Percentiles rank a stretch among this genome's conserved stretches.
phyloP scores from a whole-genome alignment of 2,329 filamentous ascomycete species.

The Fusarium tricinctum region DNA sequence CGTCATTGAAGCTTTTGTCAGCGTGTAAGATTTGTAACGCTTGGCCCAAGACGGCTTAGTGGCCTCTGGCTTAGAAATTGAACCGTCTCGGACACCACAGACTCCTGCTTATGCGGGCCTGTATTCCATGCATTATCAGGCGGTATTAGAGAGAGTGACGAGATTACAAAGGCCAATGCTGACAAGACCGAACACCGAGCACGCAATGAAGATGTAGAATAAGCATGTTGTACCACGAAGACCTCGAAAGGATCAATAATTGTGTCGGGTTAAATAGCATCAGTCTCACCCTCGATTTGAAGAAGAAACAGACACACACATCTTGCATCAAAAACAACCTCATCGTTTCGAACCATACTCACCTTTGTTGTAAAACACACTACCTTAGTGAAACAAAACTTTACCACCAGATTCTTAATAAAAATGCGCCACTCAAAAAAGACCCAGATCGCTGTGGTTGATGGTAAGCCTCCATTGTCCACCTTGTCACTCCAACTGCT shows the following conservation, averaged over 20 bases:
- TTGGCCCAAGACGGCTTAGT: constrained; percentile 1
- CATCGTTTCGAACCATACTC: background rate
- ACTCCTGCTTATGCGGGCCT: constrained; percentile 11
- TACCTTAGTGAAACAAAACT: background rate
- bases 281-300: background rate
- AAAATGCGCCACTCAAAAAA: constrained; percentile 35
- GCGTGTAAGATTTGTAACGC: constrained; percentile 25
- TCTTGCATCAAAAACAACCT: background rate
- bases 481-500: background rate
- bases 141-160: background rate
- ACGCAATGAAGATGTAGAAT: background rate
- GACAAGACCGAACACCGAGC: constrained; percentile 36
- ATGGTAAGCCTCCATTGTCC: constrained; percentile 10
- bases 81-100: background rate
- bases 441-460: constrained; percentile 1
- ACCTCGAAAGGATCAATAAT: background rate
- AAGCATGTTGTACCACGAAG: background rate
- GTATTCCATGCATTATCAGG: background rate
- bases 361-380: background rate
- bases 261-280: constrained; percentile 3
- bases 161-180: constrained; percentile 30
- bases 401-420: background rate
- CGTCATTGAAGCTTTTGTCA: constrained; percentile 25
- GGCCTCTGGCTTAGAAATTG: constrained; percentile 35
- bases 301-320: constrained; percentile 1